Base-by-base conservation (phyloP, 176 grass and related monocot species). In the Canna indica region DNA sequence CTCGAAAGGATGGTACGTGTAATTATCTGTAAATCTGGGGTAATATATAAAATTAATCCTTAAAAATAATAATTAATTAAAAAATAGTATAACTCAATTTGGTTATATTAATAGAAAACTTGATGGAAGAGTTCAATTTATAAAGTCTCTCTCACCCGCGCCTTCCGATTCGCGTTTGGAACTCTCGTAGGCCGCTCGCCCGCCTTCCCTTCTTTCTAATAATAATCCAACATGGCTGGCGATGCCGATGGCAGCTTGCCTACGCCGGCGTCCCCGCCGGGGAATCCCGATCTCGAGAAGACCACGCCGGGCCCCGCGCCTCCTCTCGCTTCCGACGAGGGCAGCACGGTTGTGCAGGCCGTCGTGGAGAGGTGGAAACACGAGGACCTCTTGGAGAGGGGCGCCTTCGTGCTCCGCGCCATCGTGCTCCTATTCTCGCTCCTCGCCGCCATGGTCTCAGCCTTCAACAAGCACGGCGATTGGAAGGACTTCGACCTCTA, bases 381-480 rank as follows among this genome's bases (percentile, higher is more conserved):
- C 52, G 79, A 85, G 86, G 82, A 85, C 76, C 68, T 64, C 36
- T 68, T 85, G 68, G 86, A 89, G 30, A 75, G 48, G 27, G 34
- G 72, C 38, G 73, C 35, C 33, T 63, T 83, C 44, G 72, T 74
- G 76, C 82, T 85, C 67, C 86, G 79, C 7, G 79, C 45, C 16
- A 68, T 64, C 18, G 79, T 67, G 29, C 78, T 79, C 75, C 53
- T 58, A 29, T 24, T 89, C 68, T 79, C 86, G 60, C 86, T 89
- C 25, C 54, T 85, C 38, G 62, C 86, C 56, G 64, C 82, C 76
- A 68, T 89, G 53, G 47, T 89, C 68, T 82, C 82, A 76, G 86
- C n/a, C 73, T 66, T 73, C 82, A 89, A 89, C 86, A 77, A 77
- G 56, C 79, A 85, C 73, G 86, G 86, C 62, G 86, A 89, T 78